phyloP scores from a whole-genome alignment of 2,329 filamentous ascomycete genomes.

The Fusarium sp. region DNA sequence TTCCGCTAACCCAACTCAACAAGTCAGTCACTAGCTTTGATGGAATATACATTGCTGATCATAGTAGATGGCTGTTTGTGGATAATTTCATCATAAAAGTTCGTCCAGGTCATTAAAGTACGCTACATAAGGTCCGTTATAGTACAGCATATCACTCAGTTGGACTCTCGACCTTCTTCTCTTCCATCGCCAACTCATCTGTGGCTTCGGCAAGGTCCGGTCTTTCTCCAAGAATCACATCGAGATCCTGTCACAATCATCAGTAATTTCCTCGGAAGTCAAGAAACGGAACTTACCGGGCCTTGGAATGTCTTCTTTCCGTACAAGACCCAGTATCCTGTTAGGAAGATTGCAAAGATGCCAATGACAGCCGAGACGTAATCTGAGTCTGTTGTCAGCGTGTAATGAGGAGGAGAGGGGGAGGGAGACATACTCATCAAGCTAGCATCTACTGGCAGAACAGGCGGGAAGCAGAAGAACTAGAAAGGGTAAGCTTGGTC shows the following conservation, averaged over 20 bases:
- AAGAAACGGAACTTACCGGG: background rate
- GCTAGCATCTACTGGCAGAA: constrained; percentile 22
- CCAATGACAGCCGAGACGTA: constrained; percentile 51
- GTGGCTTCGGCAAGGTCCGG: constrained; percentile 1
- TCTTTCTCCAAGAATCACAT: constrained; percentile 22
- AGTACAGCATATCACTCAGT: background rate
- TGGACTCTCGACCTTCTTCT: constrained; percentile 7
- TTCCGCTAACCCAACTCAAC: background rate
- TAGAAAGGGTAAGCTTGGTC: background rate
- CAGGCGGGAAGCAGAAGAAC: constrained; percentile 37
- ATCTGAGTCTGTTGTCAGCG: constrained; percentile 32
- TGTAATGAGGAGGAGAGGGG: fast-evolving
- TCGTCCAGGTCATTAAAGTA: background rate
- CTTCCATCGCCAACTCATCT: constrained; percentile 24
- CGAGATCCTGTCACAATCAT: background rate
- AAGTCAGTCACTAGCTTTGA: too few relatives aligned
- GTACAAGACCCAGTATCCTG: constrained; percentile 20
- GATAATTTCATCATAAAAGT: fast-evolving
- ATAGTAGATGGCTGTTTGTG: fast-evolving
- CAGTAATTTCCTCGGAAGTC: fast-evolving
- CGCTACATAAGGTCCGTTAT: background rate
- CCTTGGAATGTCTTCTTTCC: constrained; percentile 32
- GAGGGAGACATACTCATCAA: constrained; percentile 21
- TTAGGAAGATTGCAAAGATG: constrained; percentile 41
- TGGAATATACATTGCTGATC: background rate